Percentiles rank a stretch among this genome's conserved stretches.
Conservation (phyloP, 1,284 basidiomycete species). For the Ustilago trichophora region DNA sequence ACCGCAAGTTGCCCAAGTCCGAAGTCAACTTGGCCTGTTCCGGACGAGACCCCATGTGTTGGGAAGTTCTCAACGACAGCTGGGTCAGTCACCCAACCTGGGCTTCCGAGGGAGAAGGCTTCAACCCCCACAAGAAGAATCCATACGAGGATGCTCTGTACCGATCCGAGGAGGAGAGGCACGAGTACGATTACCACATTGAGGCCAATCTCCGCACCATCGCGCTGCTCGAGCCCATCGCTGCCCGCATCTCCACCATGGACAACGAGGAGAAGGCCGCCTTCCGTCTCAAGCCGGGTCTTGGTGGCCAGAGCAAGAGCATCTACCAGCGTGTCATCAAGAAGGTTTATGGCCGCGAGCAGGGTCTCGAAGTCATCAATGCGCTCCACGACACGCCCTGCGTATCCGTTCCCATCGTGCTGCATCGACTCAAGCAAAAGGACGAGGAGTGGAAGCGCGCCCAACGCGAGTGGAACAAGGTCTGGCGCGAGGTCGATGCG, state of each 20-base stretch:
- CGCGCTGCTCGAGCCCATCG: conserved; percentile 88
- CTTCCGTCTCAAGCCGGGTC: conserved; percentile 86
- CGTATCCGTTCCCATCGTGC: conserved; percentile 89
- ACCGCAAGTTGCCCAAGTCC: conserved; percentile 85
- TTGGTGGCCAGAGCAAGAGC: conserved; percentile 85
- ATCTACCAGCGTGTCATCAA: conserved; percentile 94
- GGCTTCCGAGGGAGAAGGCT: conserved; percentile 93
- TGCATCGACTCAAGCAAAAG: conserved; percentile 88
- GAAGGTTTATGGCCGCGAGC: conserved; percentile 89
- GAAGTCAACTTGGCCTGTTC: conserved; percentile 91
- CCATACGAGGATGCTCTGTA: conserved; percentile 94
- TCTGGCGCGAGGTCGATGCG: conserved; percentile 95
- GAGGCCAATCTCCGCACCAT: conserved; percentile 92
- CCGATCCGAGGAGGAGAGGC: conserved; percentile 95
- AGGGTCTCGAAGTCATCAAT: conserved; percentile 83
- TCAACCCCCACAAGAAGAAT: conserved; percentile 96
- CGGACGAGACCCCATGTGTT: conserved; percentile 91
- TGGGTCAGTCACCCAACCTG: conserved; percentile 92
- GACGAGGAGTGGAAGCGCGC: conserved; percentile 97
- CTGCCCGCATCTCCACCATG: conserved; percentile 87
- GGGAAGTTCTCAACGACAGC: conserved; percentile 81
- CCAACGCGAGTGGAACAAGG: conserved; percentile 94
- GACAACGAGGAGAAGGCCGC: conserved; percentile 82
- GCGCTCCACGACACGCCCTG: conserved; percentile 92
- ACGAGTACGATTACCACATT: conserved; percentile 97